A percentile compares a stretch with the other conserved stretches of the same genome.
Evolutionary conservation across 768 basidiomycete genomes (phyloP).

Genomic region (Phaeotremella skinneri): DNA sequence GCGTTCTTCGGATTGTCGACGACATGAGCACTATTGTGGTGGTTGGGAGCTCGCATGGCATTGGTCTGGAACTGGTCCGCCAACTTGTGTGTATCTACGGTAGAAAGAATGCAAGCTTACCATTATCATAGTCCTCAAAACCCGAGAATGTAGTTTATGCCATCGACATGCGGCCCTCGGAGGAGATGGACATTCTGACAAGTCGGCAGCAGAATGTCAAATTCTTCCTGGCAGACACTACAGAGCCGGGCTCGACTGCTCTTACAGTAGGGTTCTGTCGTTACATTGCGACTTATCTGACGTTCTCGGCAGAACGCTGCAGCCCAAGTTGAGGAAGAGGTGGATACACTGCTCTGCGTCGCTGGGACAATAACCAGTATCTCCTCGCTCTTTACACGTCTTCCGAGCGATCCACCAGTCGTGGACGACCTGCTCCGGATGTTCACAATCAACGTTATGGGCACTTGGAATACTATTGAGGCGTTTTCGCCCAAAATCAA

Average conservation of each 20-base stretch:
- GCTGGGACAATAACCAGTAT: slow-evolving; percentile 1
- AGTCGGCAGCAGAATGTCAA: background rate
- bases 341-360: slow-evolving; percentile 2
- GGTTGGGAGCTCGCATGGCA: slow-evolving; percentile 4
- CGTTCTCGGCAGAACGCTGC: too few species aligned
- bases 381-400: background rate
- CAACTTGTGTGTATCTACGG: slow-evolving; percentile 1
- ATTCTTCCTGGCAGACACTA: background rate
- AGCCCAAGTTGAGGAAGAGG: background rate
- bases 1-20: too few species aligned
- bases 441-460: slow-evolving; percentile 6
- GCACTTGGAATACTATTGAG: slow-evolving; percentile 3
- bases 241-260: background rate
- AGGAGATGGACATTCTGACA: background rate
- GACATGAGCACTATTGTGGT: background rate
- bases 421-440: background rate
- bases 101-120: background rate
- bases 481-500: background rate
- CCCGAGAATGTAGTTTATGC: background rate
- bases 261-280: too few species aligned
- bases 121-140: background rate
- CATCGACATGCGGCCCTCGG: background rate
- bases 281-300: too few species aligned
- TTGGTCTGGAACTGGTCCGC: slow-evolving; percentile 4
- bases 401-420: background rate